These are phyloP conservation scores for Gonium pectorale DNA, from an alignment of 139 green algal genomes.

Conservation along the genomic window DNA sequence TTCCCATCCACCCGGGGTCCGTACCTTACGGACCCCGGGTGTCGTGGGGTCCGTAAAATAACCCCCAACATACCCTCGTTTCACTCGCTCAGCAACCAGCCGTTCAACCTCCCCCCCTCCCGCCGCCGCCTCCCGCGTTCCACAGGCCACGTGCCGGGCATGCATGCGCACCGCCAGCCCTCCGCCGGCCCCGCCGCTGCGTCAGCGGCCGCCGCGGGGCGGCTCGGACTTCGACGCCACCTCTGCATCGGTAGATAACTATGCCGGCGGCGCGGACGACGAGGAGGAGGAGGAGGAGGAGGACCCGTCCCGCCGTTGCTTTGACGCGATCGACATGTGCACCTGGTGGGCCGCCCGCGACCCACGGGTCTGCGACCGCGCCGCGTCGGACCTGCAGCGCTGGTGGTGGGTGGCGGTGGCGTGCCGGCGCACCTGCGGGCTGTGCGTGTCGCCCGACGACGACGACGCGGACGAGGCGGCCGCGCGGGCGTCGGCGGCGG, in stretches of 20 bases:
- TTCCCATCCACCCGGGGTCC: too few relatives aligned
- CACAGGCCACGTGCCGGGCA: not conserved
- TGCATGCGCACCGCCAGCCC: not conserved
- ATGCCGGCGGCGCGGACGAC: too few relatives aligned
- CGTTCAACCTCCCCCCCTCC: too few relatives aligned
- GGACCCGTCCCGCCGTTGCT: too few relatives aligned
- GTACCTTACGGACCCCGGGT: too few relatives aligned
- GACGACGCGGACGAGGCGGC: not conserved
- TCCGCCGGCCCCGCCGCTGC: not conserved
- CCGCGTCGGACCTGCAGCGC: not conserved
- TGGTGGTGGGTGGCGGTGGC: slow-evolving; percentile 38
- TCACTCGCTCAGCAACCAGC: too few relatives aligned
- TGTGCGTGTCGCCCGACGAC: not conserved
- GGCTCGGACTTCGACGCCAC: too few relatives aligned
- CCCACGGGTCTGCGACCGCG: slow-evolving; percentile 22
- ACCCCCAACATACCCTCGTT: too few relatives aligned
- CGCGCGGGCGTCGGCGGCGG: not conserved
- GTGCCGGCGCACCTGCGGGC: slow-evolving; percentile 20
- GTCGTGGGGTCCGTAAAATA: too few relatives aligned
- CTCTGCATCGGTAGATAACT: too few relatives aligned
- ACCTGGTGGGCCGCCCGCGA: not conserved
- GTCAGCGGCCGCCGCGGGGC: not conserved
- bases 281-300: too few relatives aligned
- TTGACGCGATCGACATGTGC: slow-evolving; percentile 26
- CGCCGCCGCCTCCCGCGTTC: not conserved